Base-by-base conservation (phyloP, 2,329 filamentous ascomycete species). In the Trichophyton benhamiae region DNA sequence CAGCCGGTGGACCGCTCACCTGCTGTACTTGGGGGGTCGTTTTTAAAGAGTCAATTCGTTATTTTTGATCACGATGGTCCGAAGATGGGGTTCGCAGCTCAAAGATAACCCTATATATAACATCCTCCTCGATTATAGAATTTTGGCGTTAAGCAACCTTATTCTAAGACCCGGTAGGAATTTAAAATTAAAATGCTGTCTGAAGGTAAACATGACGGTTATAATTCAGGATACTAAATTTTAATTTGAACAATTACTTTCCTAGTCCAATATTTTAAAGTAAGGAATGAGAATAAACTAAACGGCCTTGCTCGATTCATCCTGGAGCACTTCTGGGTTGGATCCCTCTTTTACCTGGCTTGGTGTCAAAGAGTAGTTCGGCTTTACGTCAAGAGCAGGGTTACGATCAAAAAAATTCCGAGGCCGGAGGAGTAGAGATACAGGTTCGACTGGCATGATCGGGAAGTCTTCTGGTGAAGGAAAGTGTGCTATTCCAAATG, bases 391-490 rank as follows among this genome's bases (percentile, higher is more conserved):
- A 72, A 95, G 77, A 60, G 84, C 87, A 1, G 89, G 89, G 71
- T 92, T 95, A 67, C 83, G 81, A 22, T 80, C 76, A 75, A 95
- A 95, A 81, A 95, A 95, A 77, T 95, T 87, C 48, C 89, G 78
- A 2, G 90, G 90, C 36, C 89, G 78, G 46, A 95, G 78, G 41
- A 95, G 79, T 67, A 95, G 77, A 1, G 84, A 89, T 82, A 96
- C 91, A 0, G 89, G 88, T 78, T 91, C 88, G 0, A 83, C 87
- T 0, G 90, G 90, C 91, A 96, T 96, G 67, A 96, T 80, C 33
- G 91, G 91, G 78, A 89, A 96, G 74, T 96, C 91, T 71, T 96
- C 91, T 0, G 91, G 90, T 0, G 88, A 79, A 0, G 91, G 91
- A 78, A 96, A 92, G 72, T 96, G 91, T 0, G 87, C 92, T 41